phyloP scores from a whole-genome alignment of 345 rosid species.

The Boechera divaricarpa region DNA sequence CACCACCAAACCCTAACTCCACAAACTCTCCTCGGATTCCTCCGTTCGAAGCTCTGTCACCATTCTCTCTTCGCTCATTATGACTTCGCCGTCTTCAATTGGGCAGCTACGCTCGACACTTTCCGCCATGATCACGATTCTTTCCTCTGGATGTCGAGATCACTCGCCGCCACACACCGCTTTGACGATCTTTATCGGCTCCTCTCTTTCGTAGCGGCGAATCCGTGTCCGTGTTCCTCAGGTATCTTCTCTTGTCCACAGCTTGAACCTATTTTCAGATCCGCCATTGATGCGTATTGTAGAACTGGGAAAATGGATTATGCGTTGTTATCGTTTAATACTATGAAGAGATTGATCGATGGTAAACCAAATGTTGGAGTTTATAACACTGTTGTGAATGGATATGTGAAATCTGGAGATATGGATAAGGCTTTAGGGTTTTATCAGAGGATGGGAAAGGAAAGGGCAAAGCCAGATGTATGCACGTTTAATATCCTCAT shows the following conservation, averaged over 20 bases:
- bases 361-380: conserved; percentile 60
- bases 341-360: conserved; percentile 75
- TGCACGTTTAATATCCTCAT: conserved; percentile 75
- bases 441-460: conserved; percentile 67
- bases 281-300: conserved; percentile 60
- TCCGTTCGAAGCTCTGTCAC: conserved; percentile 75
- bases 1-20: conserved; percentile 59
- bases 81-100: conserved; percentile 74
- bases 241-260: conserved; percentile 90
- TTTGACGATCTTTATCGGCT: conserved; percentile 58
- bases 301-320: conserved; percentile 64
- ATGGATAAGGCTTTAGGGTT: conserved; percentile 56
- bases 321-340: conserved; percentile 62
- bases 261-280: conserved; percentile 63
- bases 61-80: conserved; percentile 77
- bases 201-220: conserved; percentile 63
- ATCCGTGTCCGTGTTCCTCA: conserved; percentile 81
- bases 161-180: conserved; percentile 71
- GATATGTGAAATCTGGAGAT: conserved; percentile 62
- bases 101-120: conserved; percentile 78
- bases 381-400: conserved; percentile 74
- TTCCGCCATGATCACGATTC: conserved; percentile 84
- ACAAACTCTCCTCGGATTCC: conserved; percentile 60
- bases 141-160: conserved; percentile 75
- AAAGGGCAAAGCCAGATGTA: conserved; percentile 75